Evolutionary conservation across 2,329 filamentous ascomycete genomes (phyloP).

Genomic region (Cryphonectria naterciae): DNA sequence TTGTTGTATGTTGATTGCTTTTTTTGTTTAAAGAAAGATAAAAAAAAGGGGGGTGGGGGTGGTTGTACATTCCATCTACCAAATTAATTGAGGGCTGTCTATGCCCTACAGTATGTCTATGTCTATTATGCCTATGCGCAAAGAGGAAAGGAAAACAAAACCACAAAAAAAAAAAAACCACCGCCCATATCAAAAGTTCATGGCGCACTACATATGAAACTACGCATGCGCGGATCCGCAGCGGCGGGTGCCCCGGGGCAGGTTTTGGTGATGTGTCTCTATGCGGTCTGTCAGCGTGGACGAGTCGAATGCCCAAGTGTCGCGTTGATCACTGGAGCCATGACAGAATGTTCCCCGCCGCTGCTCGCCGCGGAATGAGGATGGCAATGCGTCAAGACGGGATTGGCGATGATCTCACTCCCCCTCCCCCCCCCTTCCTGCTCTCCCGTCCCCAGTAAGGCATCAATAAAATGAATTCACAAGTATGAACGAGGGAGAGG

Average conservation of each 20-base stretch:
- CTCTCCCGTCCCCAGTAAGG: not conserved
- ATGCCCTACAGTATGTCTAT: not conserved
- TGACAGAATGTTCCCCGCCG: constrained; percentile 8
- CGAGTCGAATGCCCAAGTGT: not conserved
- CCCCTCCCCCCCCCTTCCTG: not conserved
- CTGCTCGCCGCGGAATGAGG: not conserved
- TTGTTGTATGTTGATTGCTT: too few relatives aligned
- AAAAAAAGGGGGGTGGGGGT: not conserved
- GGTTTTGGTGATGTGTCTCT: constrained; percentile 3
- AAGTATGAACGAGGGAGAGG: not conserved
- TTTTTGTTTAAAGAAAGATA: too few relatives aligned
- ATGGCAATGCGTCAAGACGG: not conserved
- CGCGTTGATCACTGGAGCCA: constrained; percentile 2
- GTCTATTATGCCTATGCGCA: not conserved
- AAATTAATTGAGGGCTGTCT: not conserved
- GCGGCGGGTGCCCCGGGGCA: not conserved
- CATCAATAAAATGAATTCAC: not conserved
- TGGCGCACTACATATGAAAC: not conserved
- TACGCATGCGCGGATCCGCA: not conserved
- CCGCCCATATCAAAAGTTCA: not conserved
- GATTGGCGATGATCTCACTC: not conserved
- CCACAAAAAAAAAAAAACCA: too few relatives aligned
- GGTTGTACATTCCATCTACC: not conserved
- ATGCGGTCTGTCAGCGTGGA: constrained; percentile 1
- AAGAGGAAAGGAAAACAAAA: not conserved